Evolutionary conservation across 345 rosid genomes (phyloP).

Genomic region (Laguncularia racemosa): DNA sequence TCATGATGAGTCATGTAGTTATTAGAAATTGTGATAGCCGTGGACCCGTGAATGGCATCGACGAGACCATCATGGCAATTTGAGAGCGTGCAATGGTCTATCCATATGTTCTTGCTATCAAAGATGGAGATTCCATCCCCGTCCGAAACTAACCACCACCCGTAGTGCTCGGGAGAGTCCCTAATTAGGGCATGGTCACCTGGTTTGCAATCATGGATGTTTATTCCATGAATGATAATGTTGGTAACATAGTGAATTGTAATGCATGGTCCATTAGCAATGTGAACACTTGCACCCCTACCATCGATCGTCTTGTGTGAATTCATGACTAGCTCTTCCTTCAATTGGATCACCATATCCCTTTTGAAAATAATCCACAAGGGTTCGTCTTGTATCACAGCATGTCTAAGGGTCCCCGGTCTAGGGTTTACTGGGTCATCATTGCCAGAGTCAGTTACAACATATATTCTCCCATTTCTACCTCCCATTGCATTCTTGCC

Average conservation of each 20-base stretch:
- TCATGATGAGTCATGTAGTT: slow-evolving; percentile 78
- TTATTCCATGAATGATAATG: slow-evolving; percentile 63
- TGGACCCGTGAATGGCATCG: slow-evolving; percentile 74
- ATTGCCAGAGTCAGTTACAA: slow-evolving; percentile 47
- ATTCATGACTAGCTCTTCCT: slow-evolving; percentile 57
- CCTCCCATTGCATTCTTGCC: slow-evolving; percentile 74
- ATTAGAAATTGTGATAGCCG: slow-evolving; percentile 75
- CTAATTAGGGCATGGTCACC: slow-evolving; percentile 35
- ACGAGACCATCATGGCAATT: slow-evolving; percentile 70
- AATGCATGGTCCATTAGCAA: slow-evolving; percentile 65
- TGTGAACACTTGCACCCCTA: slow-evolving; percentile 73
- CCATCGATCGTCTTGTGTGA: slow-evolving; percentile 77
- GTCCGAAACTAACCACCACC: slow-evolving; percentile 46
- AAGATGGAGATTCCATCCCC: slow-evolving; percentile 64
- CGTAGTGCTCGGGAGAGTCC: slow-evolving; percentile 52
- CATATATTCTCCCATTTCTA: slow-evolving; percentile 48
- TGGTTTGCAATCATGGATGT: slow-evolving; percentile 68
- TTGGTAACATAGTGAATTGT: slow-evolving; percentile 54
- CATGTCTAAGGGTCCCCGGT: slow-evolving; percentile 68
- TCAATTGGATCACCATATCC: slow-evolving; percentile 63
- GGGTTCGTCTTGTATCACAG: slow-evolving; percentile 66
- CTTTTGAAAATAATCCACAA: slow-evolving; percentile 69
- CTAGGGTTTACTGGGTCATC: slow-evolving; percentile 52
- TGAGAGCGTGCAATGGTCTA: slow-evolving; percentile 74
- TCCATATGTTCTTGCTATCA: slow-evolving; percentile 49